Evolutionary conservation across 1,284 basidiomycete genomes (phyloP).

Genomic region (Cryptococcus depauperatus): DNA sequence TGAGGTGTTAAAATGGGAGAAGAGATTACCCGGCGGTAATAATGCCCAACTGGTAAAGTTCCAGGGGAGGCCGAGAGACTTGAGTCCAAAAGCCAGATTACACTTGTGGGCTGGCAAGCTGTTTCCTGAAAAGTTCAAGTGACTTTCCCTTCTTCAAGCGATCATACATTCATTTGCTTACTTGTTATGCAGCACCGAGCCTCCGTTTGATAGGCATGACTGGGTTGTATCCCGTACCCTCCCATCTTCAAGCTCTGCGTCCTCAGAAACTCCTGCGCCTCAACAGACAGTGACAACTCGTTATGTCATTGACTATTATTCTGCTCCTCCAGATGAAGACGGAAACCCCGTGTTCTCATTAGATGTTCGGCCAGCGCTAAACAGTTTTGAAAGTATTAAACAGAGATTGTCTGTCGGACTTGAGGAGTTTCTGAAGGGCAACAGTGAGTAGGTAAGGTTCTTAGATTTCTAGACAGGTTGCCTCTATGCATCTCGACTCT

Average conservation of each 20-base stretch:
- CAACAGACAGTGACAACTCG: constrained; percentile 55
- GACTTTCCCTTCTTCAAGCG: background rate
- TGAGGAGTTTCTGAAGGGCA: constrained; percentile 55
- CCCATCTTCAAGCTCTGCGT: constrained; percentile 4
- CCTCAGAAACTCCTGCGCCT: constrained; percentile 54
- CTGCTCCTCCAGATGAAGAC: constrained; percentile 70
- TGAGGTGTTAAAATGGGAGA: constrained; percentile 92
- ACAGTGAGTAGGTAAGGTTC: constrained; percentile 16
- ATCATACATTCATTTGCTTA: constrained; percentile 1
- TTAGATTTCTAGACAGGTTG: too few relatives aligned
- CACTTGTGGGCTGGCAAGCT: constrained; percentile 77
- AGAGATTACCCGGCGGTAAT: constrained; percentile 51
- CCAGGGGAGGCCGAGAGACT: constrained; percentile 80
- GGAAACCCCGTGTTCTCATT: constrained; percentile 85
- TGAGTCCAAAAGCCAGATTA: constrained; percentile 71
- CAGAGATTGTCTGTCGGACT: constrained; percentile 63
- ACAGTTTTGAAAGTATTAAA: constrained; percentile 63
- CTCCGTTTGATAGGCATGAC: constrained; percentile 98
- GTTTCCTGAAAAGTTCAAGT: constrained; percentile 84
- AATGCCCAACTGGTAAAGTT: constrained; percentile 67
- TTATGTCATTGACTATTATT: constrained; percentile 96
- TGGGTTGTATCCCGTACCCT: constrained; percentile 72
- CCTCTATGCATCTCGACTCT: too few relatives aligned
- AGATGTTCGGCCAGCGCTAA: constrained; percentile 83
- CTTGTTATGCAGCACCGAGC: constrained; percentile 56